These are phyloP conservation scores for Butyriboletus loyo DNA, from an alignment of 768 basidiomycete genomes.

Conservation along the genomic window DNA sequence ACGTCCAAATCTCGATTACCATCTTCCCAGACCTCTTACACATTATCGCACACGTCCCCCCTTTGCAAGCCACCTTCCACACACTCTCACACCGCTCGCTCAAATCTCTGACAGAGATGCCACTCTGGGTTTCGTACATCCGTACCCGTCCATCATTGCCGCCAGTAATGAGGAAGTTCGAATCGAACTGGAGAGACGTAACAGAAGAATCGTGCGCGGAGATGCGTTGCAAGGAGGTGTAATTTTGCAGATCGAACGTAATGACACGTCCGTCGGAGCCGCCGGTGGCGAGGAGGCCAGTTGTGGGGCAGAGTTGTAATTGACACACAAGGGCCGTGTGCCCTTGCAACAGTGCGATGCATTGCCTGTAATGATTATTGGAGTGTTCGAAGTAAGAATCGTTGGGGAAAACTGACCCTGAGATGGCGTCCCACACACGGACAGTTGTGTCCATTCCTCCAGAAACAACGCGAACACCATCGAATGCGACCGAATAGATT, in stretches of 20 bases:
- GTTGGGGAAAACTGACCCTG: slow-evolving; percentile 58
- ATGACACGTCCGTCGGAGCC: slow-evolving; percentile 88
- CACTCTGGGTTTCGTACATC: slow-evolving; percentile 66
- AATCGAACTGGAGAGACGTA: slow-evolving; percentile 85
- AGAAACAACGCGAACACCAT: slow-evolving; percentile 76
- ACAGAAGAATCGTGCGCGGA: slow-evolving; percentile 88
- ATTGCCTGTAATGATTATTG: slow-evolving; percentile 48
- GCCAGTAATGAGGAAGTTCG: slow-evolving; percentile 74
- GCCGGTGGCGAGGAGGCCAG: slow-evolving; percentile 67
- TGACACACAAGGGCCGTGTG: slow-evolving; percentile 93
- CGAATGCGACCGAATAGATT: slow-evolving; percentile 89
- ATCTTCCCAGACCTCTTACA: slow-evolving; percentile 80
- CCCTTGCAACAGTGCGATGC: slow-evolving; percentile 81
- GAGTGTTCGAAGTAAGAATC: not conserved
- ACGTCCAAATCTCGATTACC: slow-evolving; percentile 84
- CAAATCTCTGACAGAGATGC: slow-evolving; percentile 69
- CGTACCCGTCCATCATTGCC: slow-evolving; percentile 85
- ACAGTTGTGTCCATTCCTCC: slow-evolving; percentile 95
- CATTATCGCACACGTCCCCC: slow-evolving; percentile 74
- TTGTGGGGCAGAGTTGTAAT: slow-evolving; percentile 66
- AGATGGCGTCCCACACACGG: slow-evolving; percentile 82
- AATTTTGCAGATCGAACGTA: slow-evolving; percentile 54
- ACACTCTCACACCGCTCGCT: slow-evolving; percentile 75
- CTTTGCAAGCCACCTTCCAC: slow-evolving; percentile 80
- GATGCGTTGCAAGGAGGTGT: slow-evolving; percentile 56